A percentile compares a stretch with the other conserved stretches of the same genome.
Conservation (phyloP, 177 flowering plant genomes). For the Vitis hybrid region DNA sequence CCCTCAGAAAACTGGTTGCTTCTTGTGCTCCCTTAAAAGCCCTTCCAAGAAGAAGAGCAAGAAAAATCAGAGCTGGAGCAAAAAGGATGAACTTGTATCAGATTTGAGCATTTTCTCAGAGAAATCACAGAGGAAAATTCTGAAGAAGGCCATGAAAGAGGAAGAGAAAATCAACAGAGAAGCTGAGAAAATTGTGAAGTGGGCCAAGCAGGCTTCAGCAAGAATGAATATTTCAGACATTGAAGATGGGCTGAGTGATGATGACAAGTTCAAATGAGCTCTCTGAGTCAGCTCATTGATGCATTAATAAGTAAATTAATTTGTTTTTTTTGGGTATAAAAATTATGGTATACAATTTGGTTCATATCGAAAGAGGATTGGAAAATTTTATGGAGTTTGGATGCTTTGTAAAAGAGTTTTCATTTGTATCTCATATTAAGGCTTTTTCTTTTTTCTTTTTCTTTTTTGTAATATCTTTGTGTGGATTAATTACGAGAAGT, state of each 20-base stretch:
- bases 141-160: constrained; percentile 59
- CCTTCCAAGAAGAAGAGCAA: constrained; percentile 9
- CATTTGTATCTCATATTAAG: no score
- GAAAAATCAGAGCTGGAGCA: constrained; percentile 9
- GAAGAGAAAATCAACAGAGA: constrained; percentile 55
- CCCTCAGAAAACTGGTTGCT: constrained; percentile 43
- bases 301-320: not conserved
- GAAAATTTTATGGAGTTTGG: no score
- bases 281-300: not conserved
- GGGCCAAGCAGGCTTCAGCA: constrained; percentile 71
- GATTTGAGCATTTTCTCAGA: constrained; percentile 28
- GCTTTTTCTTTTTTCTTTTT: no score
- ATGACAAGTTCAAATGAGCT: constrained; percentile 29
- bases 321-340: no score
- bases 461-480: no score
- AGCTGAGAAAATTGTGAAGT: constrained; percentile 60
- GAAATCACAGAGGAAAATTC: constrained; percentile 40
- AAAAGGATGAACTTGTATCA: constrained; percentile 18
- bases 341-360: no score
- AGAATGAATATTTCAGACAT: constrained; percentile 42
- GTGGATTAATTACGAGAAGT: no score
- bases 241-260: constrained; percentile 43
- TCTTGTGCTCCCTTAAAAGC: constrained; percentile 57
- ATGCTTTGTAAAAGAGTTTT: no score
- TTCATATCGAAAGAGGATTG: no score